A percentile compares a stretch with the other conserved stretches of the same genome.
Conservation (phyloP, 225 moss, liverwort and hornwort genomes). For the Lunularia cruciata region DNA sequence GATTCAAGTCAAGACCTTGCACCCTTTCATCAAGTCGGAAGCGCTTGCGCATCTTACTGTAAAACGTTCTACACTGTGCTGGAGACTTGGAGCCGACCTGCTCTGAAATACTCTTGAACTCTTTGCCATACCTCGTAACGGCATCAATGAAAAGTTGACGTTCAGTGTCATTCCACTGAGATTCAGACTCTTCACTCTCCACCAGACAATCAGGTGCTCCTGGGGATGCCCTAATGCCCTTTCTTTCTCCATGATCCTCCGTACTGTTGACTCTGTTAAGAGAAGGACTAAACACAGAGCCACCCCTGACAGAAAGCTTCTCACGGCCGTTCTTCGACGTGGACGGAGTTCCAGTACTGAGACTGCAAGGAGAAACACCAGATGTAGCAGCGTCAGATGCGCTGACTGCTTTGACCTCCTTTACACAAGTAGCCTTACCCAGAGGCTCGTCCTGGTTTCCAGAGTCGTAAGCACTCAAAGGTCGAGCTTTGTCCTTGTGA, state of each 20-base stretch:
- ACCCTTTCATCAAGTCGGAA: constrained; percentile 77
- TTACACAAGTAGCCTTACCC: constrained; percentile 38
- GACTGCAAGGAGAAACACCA: constrained; percentile 50
- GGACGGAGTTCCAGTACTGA: constrained; percentile 55
- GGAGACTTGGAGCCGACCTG: constrained; percentile 78
- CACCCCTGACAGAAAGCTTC: constrained; percentile 53
- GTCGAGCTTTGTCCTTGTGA: constrained; percentile 71
- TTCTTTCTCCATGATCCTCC: constrained; percentile 63
- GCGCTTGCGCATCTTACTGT: constrained; percentile 89
- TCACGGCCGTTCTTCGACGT: constrained; percentile 66
- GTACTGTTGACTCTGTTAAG: constrained; percentile 34
- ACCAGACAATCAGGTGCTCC: constrained; percentile 48
- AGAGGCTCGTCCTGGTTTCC: constrained; percentile 45
- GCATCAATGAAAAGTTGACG: constrained; percentile 80
- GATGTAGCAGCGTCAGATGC: constrained; percentile 38
- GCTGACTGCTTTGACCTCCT: constrained; percentile 50
- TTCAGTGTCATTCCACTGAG: constrained; percentile 85
- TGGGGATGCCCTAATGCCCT: constrained; percentile 60
- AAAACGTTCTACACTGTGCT: constrained; percentile 84
- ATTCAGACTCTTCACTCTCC: constrained; percentile 73
- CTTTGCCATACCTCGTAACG: constrained; percentile 69
- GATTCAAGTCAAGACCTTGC: constrained; percentile 42
- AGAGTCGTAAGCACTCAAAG: constrained; percentile 52
- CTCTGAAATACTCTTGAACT: constrained; percentile 78
- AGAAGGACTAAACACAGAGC: constrained; percentile 48